These are phyloP conservation scores for Ceratobasidium sp. DNA, from an alignment of 1,284 basidiomycete species.

Conservation along the genomic window DNA sequence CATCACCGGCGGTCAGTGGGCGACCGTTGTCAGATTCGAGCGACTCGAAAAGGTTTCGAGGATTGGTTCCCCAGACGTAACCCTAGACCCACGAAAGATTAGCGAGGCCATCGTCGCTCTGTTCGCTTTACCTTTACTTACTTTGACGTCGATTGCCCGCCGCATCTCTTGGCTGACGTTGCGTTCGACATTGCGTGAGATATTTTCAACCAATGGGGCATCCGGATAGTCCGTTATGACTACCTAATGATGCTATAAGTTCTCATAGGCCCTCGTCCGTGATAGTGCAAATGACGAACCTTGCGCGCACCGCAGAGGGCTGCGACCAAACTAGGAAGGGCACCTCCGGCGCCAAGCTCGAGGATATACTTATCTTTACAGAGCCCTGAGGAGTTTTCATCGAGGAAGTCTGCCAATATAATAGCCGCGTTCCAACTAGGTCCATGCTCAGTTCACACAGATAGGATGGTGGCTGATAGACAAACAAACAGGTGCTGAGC, in stretches of 20 bases:
- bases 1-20: neutral
- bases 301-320: constrained; percentile 71
- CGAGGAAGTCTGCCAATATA: constrained; percentile 78
- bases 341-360: constrained; percentile 94
- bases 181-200: constrained; percentile 71
- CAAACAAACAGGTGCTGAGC: constrained; percentile 82
- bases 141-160: constrained; percentile 61
- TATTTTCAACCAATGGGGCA: constrained; percentile 77
- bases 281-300: constrained; percentile 46
- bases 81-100: constrained; percentile 62
- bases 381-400: constrained; percentile 60
- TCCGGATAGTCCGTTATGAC: constrained; percentile 96
- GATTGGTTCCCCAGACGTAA: constrained; percentile 88
- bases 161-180: constrained; percentile 62
- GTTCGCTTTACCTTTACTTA: constrained; percentile 53
- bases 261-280: neutral
- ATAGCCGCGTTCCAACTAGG: constrained; percentile 88
- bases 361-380: constrained; percentile 65
- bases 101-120: neutral
- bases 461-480: neutral
- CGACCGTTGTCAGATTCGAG: constrained; percentile 47
- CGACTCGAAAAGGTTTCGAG: constrained; percentile 63
- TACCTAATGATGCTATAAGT: constrained; percentile 65
- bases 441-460: neutral
- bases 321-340: constrained; percentile 81